phyloP scores from a whole-genome alignment of 495 filamentous ascomycete genomes.

The Penicillium longicatenatum region DNA sequence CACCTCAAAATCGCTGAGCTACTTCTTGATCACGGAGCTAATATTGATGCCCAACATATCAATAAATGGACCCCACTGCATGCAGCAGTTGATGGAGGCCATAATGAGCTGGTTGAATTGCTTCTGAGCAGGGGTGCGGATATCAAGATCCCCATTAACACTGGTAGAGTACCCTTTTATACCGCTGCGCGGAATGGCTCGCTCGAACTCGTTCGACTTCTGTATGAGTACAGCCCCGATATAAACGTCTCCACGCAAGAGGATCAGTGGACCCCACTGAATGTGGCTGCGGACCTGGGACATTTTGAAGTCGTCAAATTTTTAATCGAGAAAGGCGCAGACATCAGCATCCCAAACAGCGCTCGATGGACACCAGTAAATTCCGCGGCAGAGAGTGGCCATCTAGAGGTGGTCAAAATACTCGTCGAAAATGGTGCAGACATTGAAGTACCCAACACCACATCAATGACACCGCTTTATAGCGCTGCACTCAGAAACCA shows the following conservation, averaged over 20 bases:
- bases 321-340: neutral
- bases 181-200: neutral
- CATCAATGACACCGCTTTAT: neutral
- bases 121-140: constrained; percentile 9
- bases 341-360: neutral
- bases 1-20: neutral
- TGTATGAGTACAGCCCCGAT: neutral
- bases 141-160: neutral
- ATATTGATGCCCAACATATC: neutral
- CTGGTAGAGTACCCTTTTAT: neutral
- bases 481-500: neutral
- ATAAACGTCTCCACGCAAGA: neutral
- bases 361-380: neutral
- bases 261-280: neutral
- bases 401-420: neutral
- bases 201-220: neutral
- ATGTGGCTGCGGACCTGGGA: neutral
- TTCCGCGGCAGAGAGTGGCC: neutral
- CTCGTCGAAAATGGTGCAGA: neutral
- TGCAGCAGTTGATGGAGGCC: neutral
- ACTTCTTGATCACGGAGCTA: constrained; percentile 1
- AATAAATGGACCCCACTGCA: neutral
- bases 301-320: neutral
- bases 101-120: neutral
- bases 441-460: neutral